Percentiles rank a stretch among this genome's conserved stretches.
Evolutionary conservation across 139 green algal genomes (phyloP).

Genomic region (Micractinium sp.): DNA sequence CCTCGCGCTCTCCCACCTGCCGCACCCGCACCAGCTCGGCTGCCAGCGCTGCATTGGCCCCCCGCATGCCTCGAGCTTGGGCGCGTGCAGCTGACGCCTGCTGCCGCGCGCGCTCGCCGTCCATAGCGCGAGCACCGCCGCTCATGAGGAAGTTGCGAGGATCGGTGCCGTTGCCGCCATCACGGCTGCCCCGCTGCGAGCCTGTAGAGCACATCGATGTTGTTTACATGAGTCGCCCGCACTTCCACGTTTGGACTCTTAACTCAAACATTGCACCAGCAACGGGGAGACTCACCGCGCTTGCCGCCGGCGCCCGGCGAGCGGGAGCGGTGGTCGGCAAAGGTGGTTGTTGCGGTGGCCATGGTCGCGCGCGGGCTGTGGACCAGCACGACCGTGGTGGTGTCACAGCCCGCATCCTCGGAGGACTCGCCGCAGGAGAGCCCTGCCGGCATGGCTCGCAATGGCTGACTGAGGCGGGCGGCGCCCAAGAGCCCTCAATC

Average conservation of each 20-base stretch:
- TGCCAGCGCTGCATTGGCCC: not conserved
- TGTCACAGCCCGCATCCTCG: not conserved
- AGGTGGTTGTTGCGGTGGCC: not conserved
- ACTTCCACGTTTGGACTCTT: not conserved
- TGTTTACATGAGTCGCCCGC: not conserved
- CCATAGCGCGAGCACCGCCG: slow-evolving; percentile 17
- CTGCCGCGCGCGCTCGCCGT: slow-evolving; percentile 2
- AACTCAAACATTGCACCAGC: not conserved
- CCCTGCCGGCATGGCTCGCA: no score
- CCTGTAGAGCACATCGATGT: not conserved
- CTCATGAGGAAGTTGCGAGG: slow-evolving; percentile 24
- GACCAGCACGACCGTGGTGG: slow-evolving; percentile 6
- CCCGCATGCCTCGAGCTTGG: not conserved
- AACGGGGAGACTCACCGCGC: not conserved
- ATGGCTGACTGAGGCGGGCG: no score
- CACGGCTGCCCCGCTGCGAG: not conserved
- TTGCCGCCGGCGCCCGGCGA: not conserved
- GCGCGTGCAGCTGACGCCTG: not conserved
- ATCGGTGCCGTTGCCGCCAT: not conserved
- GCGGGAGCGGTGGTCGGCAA: not conserved
- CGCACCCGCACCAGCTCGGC: not conserved
- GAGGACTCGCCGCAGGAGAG: not conserved
- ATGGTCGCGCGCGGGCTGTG: slow-evolving; percentile 23
- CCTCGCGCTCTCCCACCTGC: not conserved
- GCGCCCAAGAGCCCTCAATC: no score